Evolutionary conservation across 2,329 filamentous ascomycete genomes (phyloP).

Genomic region (Akanthomyces muscarius): DNA sequence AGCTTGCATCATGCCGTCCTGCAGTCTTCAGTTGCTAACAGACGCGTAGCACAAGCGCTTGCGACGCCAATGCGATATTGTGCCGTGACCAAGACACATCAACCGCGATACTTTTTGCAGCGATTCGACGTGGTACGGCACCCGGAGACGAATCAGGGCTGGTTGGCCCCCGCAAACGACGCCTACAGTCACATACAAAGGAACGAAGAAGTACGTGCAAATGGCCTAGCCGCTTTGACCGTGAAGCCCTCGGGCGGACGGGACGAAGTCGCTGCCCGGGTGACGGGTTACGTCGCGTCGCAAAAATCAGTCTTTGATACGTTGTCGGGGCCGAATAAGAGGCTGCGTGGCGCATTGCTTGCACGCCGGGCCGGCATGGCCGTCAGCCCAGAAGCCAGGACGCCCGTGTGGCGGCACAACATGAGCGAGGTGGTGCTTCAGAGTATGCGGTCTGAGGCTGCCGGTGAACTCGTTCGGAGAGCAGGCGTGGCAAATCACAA

Average conservation of each 20-base stretch:
- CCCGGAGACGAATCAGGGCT: conserved; percentile 48
- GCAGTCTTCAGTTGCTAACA: neutral
- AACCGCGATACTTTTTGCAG: conserved; percentile 62
- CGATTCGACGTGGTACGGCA: conserved; percentile 54
- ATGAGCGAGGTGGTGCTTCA: conserved; percentile 53
- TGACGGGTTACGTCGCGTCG: conserved; percentile 18
- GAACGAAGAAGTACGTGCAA: neutral
- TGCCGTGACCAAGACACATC: conserved; percentile 38
- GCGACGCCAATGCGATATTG: conserved; percentile 58
- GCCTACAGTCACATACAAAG: conserved; percentile 27
- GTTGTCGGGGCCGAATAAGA: conserved; percentile 22
- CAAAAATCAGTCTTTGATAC: conserved; percentile 30
- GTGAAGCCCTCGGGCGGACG: neutral
- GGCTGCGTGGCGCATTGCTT: conserved; percentile 19
- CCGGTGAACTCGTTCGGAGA: conserved; percentile 43
- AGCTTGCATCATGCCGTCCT: neutral
- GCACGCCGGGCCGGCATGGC: conserved; percentile 5
- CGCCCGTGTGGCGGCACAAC: conserved; percentile 45
- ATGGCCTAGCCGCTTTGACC: neutral
- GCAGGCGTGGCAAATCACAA: conserved; percentile 32
- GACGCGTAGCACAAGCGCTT: conserved; percentile 53
- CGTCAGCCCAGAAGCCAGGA: conserved; percentile 17
- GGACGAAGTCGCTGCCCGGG: conserved; percentile 17
- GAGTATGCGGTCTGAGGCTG: conserved; percentile 45
- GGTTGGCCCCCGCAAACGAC: conserved; percentile 51